phyloP scores from a whole-genome alignment of 2,329 filamentous ascomycete genomes.

The Fusarium bulbicola region DNA sequence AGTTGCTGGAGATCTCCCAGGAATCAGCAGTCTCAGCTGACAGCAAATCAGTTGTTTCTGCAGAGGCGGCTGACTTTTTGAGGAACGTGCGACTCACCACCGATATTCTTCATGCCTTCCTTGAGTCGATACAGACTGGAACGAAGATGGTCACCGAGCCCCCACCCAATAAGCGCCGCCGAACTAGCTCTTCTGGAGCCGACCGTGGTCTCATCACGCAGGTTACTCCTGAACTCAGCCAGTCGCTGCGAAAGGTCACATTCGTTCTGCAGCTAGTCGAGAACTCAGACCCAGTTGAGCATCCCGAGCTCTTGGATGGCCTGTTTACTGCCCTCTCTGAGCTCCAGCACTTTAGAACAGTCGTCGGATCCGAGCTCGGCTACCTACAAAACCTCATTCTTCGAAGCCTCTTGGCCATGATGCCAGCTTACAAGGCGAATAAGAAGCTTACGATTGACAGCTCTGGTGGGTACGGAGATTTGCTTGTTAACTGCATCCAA shows the following conservation, averaged over 20 bases:
- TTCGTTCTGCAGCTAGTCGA: slow-evolving; percentile 91
- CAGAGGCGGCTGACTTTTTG: slow-evolving; percentile 76
- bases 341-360: slow-evolving; percentile 82
- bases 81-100: slow-evolving; percentile 78
- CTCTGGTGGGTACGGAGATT: slow-evolving; percentile 83
- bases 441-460: slow-evolving; percentile 74
- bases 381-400: slow-evolving; percentile 90
- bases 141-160: slow-evolving; percentile 76
- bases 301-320: slow-evolving; percentile 78
- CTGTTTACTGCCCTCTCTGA: slow-evolving; percentile 89
- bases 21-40: slow-evolving; percentile 48
- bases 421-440: slow-evolving; percentile 76
- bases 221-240: slow-evolving; percentile 71
- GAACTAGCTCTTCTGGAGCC: slow-evolving; percentile 78
- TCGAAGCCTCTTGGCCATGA: slow-evolving; percentile 82
- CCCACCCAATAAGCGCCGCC: slow-evolving; percentile 79
- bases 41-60: slow-evolving; percentile 52
- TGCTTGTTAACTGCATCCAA: slow-evolving; percentile 93
- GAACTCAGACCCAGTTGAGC: slow-evolving; percentile 76
- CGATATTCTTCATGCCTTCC: slow-evolving; percentile 74
- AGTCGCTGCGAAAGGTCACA: slow-evolving; percentile 78
- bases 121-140: slow-evolving; percentile 78
- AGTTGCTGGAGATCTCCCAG: slow-evolving; percentile 70
- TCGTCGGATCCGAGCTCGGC: slow-evolving; percentile 85
- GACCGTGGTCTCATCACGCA: slow-evolving; percentile 67